Conservation (phyloP, 2,329 filamentous ascomycete species). For the Diplodia corticola region DNA sequence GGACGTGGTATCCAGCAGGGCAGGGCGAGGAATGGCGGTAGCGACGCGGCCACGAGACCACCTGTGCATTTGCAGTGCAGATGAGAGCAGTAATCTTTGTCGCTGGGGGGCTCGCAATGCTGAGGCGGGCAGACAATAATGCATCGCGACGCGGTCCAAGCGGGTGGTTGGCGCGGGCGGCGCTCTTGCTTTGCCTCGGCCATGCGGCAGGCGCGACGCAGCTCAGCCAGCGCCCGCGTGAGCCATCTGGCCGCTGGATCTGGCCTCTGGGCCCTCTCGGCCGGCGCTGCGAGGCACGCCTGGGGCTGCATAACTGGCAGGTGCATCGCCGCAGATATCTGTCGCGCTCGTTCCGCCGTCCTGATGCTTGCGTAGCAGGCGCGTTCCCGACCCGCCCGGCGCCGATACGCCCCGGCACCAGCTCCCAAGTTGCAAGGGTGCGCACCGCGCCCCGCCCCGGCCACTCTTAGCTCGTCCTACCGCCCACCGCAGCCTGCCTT, state of each 20-base stretch:
- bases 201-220: conserved; percentile 11
- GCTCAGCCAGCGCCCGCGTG: conserved; percentile 15
- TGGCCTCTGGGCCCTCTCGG: too few relatives aligned
- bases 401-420: conserved; percentile 2
- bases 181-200: conserved; percentile 17
- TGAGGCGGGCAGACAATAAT: conserved; percentile 6
- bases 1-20: conserved; percentile 17
- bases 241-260: background rate
- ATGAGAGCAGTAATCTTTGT: conserved; percentile 21
- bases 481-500: background rate
- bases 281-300: too few relatives aligned
- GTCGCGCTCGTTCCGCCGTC: background rate
- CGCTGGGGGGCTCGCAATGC: conserved; percentile 8
- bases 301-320: background rate
- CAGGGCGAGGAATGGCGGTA: conserved; percentile 18
- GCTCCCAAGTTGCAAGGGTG: background rate
- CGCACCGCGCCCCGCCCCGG: background rate
- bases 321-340: background rate
- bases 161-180: conserved; percentile 10
- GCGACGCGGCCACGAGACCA: conserved; percentile 22
- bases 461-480: conserved; percentile 5
- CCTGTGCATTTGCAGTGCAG: conserved; percentile 19
- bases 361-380: conserved; percentile 12
- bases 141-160: background rate
- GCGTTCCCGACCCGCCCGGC: conserved; percentile 18